Evolutionary conservation across 2,329 filamentous ascomycete species (phyloP), one percentile per base, ranked within the genome.

Genomic region (Ascochyta rabiei): DNA sequence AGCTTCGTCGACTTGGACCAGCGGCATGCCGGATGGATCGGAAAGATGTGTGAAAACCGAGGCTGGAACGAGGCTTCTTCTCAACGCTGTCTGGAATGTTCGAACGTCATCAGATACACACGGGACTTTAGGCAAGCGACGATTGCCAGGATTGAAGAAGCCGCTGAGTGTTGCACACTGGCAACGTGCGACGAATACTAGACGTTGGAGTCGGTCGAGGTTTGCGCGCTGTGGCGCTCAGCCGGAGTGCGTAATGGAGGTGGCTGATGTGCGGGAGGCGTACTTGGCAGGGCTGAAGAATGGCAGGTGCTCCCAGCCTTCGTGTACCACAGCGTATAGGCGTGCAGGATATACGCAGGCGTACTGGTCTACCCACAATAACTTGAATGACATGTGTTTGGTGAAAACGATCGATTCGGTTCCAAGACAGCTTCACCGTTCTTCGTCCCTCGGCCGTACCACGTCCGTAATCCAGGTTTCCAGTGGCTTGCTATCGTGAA

Each of bases 401-500:
- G 48, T 53, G 45, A 57, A 18, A 18, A 43, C 35, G 37, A 46
- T 38, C 34, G 26, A 31, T 37, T n/a, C n/a, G n/a, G n/a, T n/a
- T 43, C 28, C 48, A 50, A 52, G 47, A 47, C 47, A 43, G 38
- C 34, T 48, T 51, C 43, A 48, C 47, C 48, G 44, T 52, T 44
- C 48, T 41, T 52, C 45, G 38, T 53, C 48, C 48, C 35, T 53
- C 53, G 53, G 53, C 53, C 53, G 53, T 57, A 48, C 40, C 15
- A 48, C 44, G 38, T 53, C 53, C 48, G 41, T 16, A 2, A 23
- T 40, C 42, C 51, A 52, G 33, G 35, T 48, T 47, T 48, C 46
- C 19, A 41, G 47, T 46, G 51, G 54, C 53, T 41, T 35, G 41
- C 48, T 26, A 23, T 35, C 34, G 56, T 49, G 37, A 54, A 53